Evolutionary conservation across 176 grass and related monocot species (phyloP), one percentile per base, ranked within the genome.

Genomic region (Cymbopogon citratus): DNA sequence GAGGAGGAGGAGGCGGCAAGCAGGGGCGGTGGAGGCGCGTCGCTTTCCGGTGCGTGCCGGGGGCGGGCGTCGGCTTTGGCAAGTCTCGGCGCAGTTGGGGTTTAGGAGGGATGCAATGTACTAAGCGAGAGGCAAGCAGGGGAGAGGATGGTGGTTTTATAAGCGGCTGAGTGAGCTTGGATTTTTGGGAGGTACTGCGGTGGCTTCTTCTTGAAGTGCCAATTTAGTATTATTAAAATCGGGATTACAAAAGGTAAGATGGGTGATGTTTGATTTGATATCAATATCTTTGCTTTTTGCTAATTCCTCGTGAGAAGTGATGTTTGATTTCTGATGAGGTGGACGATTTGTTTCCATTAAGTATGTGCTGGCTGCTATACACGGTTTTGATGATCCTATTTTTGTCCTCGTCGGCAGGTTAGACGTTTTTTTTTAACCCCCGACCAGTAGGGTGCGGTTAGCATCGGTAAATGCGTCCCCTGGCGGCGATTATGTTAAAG

Each of bases 21-120:
- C 63, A 59, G 85, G 76, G 85, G 56, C 89, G 85, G 85, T 82
- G 87, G 79, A 72, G 87, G 56, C 66, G 82, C 13, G 82, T 76
- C 44, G 33, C 86, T 88, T 84, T 88, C 76, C 45, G 46, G 21
- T 34, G 65, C 45, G 21, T 40, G 13, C 13, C 9, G 9, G 25
- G 10, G 2, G 3, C n/a, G 12, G 3, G 66, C 6, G 18, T 28
- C 0, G 69, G 26, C 0, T 24, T 25, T 27, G 21, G 41, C 13
- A 25, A 12, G 63, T 11, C 33, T 51, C 8, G 57, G 21, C 14
- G 27, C 3, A 0, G 21, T 26, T 6, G 21, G 78, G 45, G 9
- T 46, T 12, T n/a, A 23, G 51, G 51, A n/a, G 51, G 18, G 48
- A 52, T 21, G 51, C 39, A 0, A 5, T n/a, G n/a, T n/a, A n/a